Evolutionary conservation across 768 basidiomycete genomes (phyloP).

Genomic region (Cystofilobasidium macerans): DNA sequence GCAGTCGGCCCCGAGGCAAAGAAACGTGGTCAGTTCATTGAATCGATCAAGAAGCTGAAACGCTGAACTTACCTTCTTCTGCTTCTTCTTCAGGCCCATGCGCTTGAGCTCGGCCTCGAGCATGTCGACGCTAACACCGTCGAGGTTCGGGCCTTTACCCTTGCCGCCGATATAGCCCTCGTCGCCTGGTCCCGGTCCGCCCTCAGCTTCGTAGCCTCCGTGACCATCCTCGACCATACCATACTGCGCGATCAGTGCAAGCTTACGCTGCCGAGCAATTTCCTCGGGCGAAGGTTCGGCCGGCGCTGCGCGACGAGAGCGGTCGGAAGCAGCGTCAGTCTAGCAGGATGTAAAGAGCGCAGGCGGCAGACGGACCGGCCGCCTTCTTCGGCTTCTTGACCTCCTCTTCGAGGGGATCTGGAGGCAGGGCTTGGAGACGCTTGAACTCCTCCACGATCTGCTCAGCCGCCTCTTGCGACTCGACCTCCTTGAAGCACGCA

Average conservation of each 20-base stretch:
- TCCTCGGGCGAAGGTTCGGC: background rate
- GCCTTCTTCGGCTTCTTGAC: conserved; percentile 4
- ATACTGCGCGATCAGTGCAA: conserved; percentile 21
- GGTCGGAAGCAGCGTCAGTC: background rate
- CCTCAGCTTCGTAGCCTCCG: background rate
- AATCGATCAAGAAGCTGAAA: too few relatives aligned
- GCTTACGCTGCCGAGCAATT: background rate
- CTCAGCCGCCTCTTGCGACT: conserved; percentile 1
- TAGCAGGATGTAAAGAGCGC: background rate
- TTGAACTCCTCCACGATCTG: conserved; percentile 18
- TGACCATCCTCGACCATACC: conserved; percentile 17
- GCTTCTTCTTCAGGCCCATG: conserved; percentile 25
- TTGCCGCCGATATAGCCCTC: background rate
- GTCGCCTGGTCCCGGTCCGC: conserved; percentile 21
- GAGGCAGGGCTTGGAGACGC: conserved; percentile 2
- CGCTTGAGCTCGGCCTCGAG: conserved; percentile 18
- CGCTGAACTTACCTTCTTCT: conserved; percentile 20
- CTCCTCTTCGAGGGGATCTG: conserved; percentile 8
- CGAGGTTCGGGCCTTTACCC: conserved; percentile 12
- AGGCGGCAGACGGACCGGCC: background rate
- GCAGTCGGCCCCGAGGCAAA: background rate
- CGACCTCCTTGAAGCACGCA: background rate
- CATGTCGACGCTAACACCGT: conserved; percentile 13
- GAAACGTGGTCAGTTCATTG: background rate
- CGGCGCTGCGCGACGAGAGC: background rate